Base-by-base conservation (phyloP, 1,284 basidiomycete species). In the Pseudozyma pruni region DNA sequence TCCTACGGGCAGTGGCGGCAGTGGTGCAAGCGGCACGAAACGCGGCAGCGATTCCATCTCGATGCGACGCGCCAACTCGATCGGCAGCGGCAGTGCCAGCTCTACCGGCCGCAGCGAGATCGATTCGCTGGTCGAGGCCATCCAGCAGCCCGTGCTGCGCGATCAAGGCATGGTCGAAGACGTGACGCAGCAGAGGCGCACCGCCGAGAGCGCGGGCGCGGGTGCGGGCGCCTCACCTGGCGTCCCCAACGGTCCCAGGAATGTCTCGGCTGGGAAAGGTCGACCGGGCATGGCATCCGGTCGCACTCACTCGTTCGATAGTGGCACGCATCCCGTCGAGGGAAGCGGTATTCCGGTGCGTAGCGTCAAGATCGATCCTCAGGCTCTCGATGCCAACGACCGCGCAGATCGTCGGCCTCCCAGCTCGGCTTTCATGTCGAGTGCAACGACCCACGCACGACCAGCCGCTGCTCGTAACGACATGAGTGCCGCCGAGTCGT, bases 81-180 rank as follows among this genome's bases (percentile, higher is more conserved):
- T 64, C 33, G 70, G 60, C 27, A 77, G 72, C 50, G 70, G 59
- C 16, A 78, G 60, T 22, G 64, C 58, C 34, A 74, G 70, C 37
- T 74, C 70, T 2, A 58, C 59, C 10, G 54, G 56, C 34, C 72
- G 59, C 27, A 83, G 83, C 37, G 87, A 90, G 73, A 87, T 91
- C 43, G 87, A 90, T 22, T 86, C 85, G 45, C 84, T 91, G n/a
- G 89, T 91, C 5, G 86, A 89, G 57, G 89, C 89, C 1, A 83
- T 91, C 35, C 71, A 74, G 13, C 67, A 81, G 13, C 83, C 81
- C 4, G 80, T 84, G 32, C 27, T 75, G 35, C 57, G 60, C 11
- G 60, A 69, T n/a, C 16, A 83, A 81, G 4, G 84, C 79, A 23
- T 25, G 23, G 42, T 51, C 16, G 67, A 62, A 27, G 72, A 71